A percentile compares a stretch with the other conserved stretches of the same genome.
Conservation (phyloP, 495 filamentous ascomycete species). For the Aspergillus panamensis region DNA sequence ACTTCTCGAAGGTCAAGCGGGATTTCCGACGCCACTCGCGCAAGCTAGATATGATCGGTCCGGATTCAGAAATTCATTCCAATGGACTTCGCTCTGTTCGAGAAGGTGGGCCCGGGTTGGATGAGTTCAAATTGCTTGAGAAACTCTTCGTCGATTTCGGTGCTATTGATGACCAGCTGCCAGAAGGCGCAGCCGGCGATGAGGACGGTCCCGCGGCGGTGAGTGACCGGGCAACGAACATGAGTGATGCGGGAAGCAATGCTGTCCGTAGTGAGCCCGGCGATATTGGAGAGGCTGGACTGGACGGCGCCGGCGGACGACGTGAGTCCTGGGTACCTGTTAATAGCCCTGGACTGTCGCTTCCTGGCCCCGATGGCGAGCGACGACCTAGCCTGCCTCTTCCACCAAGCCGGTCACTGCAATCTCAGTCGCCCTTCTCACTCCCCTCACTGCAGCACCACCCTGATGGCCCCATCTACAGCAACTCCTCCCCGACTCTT, state of each 20-base stretch:
- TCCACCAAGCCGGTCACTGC: constrained; percentile 35
- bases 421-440: constrained; percentile 40
- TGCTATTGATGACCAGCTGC: constrained; percentile 46
- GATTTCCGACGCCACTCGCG: constrained; percentile 54
- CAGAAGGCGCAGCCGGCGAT: constrained; percentile 25
- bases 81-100: constrained; percentile 44
- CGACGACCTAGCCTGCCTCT: constrained; percentile 45
- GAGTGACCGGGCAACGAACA: constrained; percentile 33
- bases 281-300: constrained; percentile 31
- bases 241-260: constrained; percentile 43
- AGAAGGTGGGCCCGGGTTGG: constrained; percentile 55
- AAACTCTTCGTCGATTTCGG: constrained; percentile 57
- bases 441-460: constrained; percentile 45
- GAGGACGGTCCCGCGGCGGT: constrained; percentile 32
- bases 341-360: constrained; percentile 41
- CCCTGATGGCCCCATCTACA: constrained; percentile 37
- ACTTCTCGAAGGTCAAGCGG: constrained; percentile 60
- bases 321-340: constrained; percentile 47
- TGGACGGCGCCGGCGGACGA: constrained; percentile 36
- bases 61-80: constrained; percentile 29
- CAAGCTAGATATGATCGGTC: constrained; percentile 34
- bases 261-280: constrained; percentile 43
- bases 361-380: constrained; percentile 37
- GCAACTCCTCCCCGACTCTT: constrained; percentile 36
- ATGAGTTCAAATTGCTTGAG: constrained; percentile 65